These are phyloP conservation scores for Noccaea caerulescens DNA, from an alignment of 345 rosid genomes.

Conservation along the genomic window DNA sequence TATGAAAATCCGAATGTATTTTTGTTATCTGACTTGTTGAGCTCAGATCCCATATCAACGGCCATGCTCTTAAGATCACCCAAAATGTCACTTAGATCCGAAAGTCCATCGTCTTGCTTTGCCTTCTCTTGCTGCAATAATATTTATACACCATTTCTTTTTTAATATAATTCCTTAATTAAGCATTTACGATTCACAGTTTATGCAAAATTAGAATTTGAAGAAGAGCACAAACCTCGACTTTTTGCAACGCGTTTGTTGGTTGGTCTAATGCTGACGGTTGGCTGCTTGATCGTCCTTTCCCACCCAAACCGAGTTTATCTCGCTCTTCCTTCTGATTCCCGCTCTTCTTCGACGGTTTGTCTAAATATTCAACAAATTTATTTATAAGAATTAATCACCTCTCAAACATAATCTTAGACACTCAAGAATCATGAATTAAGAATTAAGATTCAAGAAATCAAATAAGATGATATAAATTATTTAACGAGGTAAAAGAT, in stretches of 20 bases:
- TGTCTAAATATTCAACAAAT: constrained; percentile 44
- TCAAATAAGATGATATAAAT: no score
- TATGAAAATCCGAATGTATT: neutral
- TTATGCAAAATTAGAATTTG: neutral
- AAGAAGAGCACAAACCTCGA: constrained; percentile 54
- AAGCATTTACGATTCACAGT: no score
- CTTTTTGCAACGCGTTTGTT: constrained; percentile 68
- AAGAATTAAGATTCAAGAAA: no score
- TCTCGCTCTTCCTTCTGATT: constrained; percentile 63
- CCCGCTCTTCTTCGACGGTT: constrained; percentile 52
- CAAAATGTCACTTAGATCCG: constrained; percentile 73
- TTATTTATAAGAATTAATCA: neutral
- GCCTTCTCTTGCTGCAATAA: constrained; percentile 66
- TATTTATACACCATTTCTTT: neutral
- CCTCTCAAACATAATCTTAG: neutral
- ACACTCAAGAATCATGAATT: neutral
- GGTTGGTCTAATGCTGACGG: constrained; percentile 58
- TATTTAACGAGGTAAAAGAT: no score
- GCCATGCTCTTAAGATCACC: constrained; percentile 97
- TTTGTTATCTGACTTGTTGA: constrained; percentile 61
- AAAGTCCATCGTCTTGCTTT: constrained; percentile 86
- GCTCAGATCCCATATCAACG: constrained; percentile 85
- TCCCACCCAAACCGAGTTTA: constrained; percentile 64
- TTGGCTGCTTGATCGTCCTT: constrained; percentile 49
- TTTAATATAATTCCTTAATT: no score